These are phyloP conservation scores for Cyclotella kingstonii DNA, from an alignment of 108 stramenopile genomes.

Conservation along the genomic window DNA sequence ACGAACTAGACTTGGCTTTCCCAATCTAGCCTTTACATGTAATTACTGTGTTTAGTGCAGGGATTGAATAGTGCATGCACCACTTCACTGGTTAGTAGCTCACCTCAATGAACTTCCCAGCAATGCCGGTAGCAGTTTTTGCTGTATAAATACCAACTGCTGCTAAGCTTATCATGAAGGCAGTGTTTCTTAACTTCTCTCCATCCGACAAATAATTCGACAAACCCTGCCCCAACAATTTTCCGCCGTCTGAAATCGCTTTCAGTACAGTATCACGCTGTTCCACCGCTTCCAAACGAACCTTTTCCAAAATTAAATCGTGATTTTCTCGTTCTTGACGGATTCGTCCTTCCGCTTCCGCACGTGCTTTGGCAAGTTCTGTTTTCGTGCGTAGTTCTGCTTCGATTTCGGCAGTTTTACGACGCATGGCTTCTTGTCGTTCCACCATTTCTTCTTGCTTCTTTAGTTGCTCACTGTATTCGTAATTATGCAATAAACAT, in stretches of 20 bases:
- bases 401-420: slow-evolving; percentile 97
- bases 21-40: slow-evolving; percentile 76
- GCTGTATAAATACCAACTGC: slow-evolving; percentile 94
- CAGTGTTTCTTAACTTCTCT: slow-evolving; percentile 91
- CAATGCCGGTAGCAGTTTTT: slow-evolving; percentile 85
- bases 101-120: slow-evolving; percentile 91
- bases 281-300: slow-evolving; percentile 84
- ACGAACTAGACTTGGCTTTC: slow-evolving; percentile 96
- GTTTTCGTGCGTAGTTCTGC: slow-evolving; percentile 88
- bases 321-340: slow-evolving; percentile 95
- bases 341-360: slow-evolving; percentile 95
- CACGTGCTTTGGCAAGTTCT: slow-evolving; percentile 87
- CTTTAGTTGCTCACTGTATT: slow-evolving; percentile 84
- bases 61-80: not conserved
- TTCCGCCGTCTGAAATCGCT: slow-evolving; percentile 88
- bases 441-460: slow-evolving; percentile 96
- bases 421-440: slow-evolving; percentile 94
- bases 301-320: slow-evolving; percentile 91
- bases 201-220: slow-evolving; percentile 82
- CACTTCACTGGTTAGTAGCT: no score
- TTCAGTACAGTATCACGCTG: slow-evolving; percentile 90
- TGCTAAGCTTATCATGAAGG: slow-evolving; percentile 87
- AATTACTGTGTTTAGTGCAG: not conserved
- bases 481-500: not conserved
- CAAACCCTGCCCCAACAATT: slow-evolving; percentile 85